A percentile compares a stretch with the other conserved stretches of the same genome.
Evolutionary conservation across 2,329 filamentous ascomycete genomes (phyloP).

Genomic region (Colletotrichum camelliae): DNA sequence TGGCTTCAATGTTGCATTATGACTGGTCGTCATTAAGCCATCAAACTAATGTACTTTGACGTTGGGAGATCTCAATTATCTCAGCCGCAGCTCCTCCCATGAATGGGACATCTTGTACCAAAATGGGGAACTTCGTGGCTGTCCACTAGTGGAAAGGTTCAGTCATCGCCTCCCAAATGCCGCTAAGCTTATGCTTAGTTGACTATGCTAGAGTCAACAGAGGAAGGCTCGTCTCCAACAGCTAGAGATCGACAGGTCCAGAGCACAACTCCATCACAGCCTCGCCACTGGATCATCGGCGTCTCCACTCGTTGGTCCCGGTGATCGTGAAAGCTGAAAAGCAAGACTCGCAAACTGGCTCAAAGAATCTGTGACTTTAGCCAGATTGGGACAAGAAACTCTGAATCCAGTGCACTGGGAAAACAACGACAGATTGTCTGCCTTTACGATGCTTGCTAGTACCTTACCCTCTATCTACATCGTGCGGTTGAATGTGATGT

Average conservation of each 20-base stretch:
- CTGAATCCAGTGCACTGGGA: background rate
- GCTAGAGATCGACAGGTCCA: background rate
- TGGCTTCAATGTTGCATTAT: background rate
- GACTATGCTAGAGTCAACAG: background rate
- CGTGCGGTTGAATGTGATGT: background rate
- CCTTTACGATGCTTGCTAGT: background rate
- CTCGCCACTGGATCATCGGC: background rate
- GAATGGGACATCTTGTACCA: background rate
- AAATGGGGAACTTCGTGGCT: background rate
- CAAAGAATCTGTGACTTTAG: background rate
- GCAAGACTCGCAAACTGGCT: background rate
- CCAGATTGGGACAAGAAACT: background rate
- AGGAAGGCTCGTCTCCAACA: background rate
- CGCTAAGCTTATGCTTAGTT: background rate
- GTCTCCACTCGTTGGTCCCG: background rate
- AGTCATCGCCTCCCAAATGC: background rate
- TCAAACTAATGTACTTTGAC: background rate
- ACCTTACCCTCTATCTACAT: background rate
- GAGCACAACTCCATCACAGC: background rate
- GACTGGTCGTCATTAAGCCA: background rate
- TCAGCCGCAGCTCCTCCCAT: background rate
- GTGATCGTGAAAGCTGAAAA: background rate
- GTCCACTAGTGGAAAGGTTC: background rate
- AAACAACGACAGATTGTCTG: background rate
- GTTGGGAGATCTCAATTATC: background rate